phyloP scores from a whole-genome alignment of 176 grass and related monocot species.

The Carex littledalei region DNA sequence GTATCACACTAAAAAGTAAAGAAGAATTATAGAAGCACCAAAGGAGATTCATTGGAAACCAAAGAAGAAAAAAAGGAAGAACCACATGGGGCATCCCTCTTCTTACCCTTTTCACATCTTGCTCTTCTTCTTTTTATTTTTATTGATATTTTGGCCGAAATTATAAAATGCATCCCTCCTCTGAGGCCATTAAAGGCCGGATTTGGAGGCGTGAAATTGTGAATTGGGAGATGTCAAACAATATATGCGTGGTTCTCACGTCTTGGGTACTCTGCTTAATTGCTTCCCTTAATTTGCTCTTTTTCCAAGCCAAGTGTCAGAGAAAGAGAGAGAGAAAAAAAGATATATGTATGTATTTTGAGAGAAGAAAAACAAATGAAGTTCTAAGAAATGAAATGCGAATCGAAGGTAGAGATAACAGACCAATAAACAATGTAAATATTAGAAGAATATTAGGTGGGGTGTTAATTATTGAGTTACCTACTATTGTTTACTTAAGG shows the following conservation, averaged over 20 bases:
- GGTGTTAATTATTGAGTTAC: not conserved
- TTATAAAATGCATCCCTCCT: constrained; percentile 3
- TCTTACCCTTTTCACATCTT: constrained; percentile 13
- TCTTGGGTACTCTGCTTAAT: not conserved
- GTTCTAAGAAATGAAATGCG: not conserved
- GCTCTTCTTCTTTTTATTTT: constrained; percentile 1
- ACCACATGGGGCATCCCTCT: not conserved
- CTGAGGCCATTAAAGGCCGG: constrained; percentile 7
- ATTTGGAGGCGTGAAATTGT: not conserved
- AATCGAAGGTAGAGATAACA: constrained; percentile 3
- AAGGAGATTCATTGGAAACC: constrained; percentile 5
- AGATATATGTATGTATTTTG: not conserved
- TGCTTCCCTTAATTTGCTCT: not conserved
- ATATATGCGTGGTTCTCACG: constrained; percentile 11
- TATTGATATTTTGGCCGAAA: not conserved
- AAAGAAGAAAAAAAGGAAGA: not conserved
- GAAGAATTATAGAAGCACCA: constrained; percentile 19
- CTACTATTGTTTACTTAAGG: not conserved
- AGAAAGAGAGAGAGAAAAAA: constrained; percentile 1
- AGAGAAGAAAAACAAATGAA: not conserved
- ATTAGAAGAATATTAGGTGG: constrained; percentile 25
- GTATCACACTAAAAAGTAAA: constrained; percentile 20
- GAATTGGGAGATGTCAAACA: not conserved
- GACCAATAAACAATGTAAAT: constrained; percentile 4
- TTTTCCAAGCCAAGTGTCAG: not conserved